Base-by-base conservation (phyloP, 495 filamentous ascomycete genomes). In the Podospora bellae-mahoneyi region DNA sequence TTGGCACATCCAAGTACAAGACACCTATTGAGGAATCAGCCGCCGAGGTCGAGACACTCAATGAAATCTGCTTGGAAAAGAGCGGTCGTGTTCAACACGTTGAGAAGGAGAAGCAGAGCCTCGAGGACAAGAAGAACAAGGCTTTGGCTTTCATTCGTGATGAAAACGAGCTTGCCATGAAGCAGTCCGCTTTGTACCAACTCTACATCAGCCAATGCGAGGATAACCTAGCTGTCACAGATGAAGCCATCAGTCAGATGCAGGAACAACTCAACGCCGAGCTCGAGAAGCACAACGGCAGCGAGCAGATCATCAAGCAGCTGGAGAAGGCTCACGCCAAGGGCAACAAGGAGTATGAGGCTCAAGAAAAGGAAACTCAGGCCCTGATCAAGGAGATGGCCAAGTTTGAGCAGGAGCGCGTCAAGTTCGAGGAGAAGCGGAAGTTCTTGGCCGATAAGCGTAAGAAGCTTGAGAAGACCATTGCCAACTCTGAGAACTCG, bases 1-100 rank as follows among this genome's bases (percentile, higher is more conserved):
- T 99, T 69, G 95, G 95, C 64, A 99, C 95, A 0, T 97, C 93
- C 16, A 96, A 96, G 74, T 99, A 98, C 80, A 99, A 99, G 79
- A 86, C 90, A 4, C 93, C 95, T 0, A 99, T 99, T 72, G 94
- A 98, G 73, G 96, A 98, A 80, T 87, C 92, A 3, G 94, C 93
- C 0, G 78, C 90, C 5, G 90, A 97, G 77, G 91, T 94, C 3
- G 95, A 99, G 74, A 88, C 88, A 4, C 84, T 98, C 56, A 98
- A 99, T 73, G 95, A 98, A 70, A 87, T 97, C 10, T 99, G 95
- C 75, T 82, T 91, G 62, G 95, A 98, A 76, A 99, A 98, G 83
- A 95, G 89, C 71, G 89, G 88, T 59, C 90, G 96, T 60, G 96
- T 99, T 5, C 92, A 97, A 80, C 94, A 97, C 75, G 95, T 99